Percentiles rank a stretch among this genome's conserved stretches.
Evolutionary conservation across 1,284 basidiomycete genomes (phyloP).

Genomic region (Cryptococcus sp.): DNA sequence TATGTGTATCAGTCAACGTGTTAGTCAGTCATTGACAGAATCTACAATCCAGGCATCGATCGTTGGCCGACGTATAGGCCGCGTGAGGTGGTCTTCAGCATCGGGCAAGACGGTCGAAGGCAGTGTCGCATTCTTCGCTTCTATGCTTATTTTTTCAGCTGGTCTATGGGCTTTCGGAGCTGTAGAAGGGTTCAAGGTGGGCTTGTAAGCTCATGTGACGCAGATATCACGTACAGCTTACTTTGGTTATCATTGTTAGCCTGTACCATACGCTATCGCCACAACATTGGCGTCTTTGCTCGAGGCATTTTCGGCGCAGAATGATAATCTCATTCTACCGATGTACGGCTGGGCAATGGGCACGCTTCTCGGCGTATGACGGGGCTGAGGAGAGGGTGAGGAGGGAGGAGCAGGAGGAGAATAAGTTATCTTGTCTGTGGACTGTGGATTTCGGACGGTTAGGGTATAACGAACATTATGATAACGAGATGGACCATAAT

Average conservation of each 20-base stretch:
- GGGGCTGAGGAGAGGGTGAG: not conserved
- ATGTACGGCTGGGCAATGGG: conserved; percentile 74
- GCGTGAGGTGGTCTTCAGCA: conserved; percentile 76
- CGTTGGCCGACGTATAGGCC: conserved; percentile 80
- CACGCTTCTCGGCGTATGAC: conserved; percentile 41
- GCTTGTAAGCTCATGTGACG: conserved; percentile 46
- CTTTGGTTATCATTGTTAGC: too few relatives aligned
- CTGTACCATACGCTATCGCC: conserved; percentile 45
- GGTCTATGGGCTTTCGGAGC: conserved; percentile 69
- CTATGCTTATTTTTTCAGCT: conserved; percentile 70
- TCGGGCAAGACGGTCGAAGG: conserved; percentile 91
- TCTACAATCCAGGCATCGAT: conserved; percentile 71
- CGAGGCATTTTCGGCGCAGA: conserved; percentile 87
- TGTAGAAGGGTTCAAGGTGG: conserved; percentile 71
- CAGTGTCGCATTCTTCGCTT: conserved; percentile 74
- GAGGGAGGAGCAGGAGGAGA: too few relatives aligned
- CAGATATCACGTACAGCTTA: too few relatives aligned
- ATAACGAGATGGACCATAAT: too few relatives aligned
- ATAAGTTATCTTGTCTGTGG: too few relatives aligned
- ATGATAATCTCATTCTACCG: conserved; percentile 89
- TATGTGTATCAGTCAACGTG: conserved; percentile 51
- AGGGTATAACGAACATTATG: too few relatives aligned
- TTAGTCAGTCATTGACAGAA: not conserved
- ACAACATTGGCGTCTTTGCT: conserved; percentile 68
- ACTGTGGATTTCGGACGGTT: too few relatives aligned